Evolutionary conservation across 192 early-diverging fungal genomes (phyloP).

Genomic region (Podochytrium sp.): DNA sequence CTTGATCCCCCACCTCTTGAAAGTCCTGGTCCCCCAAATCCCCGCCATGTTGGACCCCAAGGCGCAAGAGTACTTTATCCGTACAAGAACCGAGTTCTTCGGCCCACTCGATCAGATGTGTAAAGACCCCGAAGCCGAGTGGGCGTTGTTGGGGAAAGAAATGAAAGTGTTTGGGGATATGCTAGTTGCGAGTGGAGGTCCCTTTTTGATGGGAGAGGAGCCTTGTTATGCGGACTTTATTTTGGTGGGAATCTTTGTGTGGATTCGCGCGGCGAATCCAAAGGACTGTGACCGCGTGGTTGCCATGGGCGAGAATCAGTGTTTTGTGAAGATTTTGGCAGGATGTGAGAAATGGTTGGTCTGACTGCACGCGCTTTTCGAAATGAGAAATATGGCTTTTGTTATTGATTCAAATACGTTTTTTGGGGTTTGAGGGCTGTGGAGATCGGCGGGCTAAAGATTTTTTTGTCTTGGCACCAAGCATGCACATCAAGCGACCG

Average conservation of each 20-base stretch:
- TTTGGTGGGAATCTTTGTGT: slow-evolving; percentile 10
- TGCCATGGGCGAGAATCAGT: too few relatives aligned
- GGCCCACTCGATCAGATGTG: neutral
- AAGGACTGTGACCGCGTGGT: too few relatives aligned
- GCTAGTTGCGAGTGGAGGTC: neutral
- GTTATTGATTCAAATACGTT: too few relatives aligned
- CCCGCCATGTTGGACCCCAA: neutral
- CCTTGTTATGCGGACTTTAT: slow-evolving; percentile 4
- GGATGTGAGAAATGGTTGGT: too few relatives aligned
- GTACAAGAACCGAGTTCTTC: neutral
- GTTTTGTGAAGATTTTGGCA: too few relatives aligned
- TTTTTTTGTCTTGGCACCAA: too few relatives aligned
- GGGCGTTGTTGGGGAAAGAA: neutral
- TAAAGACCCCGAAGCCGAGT: neutral
- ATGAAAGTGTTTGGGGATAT: neutral
- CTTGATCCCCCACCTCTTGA: neutral
- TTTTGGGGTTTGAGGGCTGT: too few relatives aligned
- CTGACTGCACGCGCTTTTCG: too few relatives aligned
- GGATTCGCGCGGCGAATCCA: neutral
- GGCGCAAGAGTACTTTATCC: neutral
- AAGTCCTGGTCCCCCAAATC: neutral
- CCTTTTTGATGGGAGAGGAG: slow-evolving; percentile 5
- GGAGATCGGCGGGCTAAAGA: too few relatives aligned
- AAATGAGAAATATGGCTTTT: too few relatives aligned
- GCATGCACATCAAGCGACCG: too few relatives aligned